Evolutionary conservation across 495 filamentous ascomycete species (phyloP).

Genomic region (Tuber brumale): DNA sequence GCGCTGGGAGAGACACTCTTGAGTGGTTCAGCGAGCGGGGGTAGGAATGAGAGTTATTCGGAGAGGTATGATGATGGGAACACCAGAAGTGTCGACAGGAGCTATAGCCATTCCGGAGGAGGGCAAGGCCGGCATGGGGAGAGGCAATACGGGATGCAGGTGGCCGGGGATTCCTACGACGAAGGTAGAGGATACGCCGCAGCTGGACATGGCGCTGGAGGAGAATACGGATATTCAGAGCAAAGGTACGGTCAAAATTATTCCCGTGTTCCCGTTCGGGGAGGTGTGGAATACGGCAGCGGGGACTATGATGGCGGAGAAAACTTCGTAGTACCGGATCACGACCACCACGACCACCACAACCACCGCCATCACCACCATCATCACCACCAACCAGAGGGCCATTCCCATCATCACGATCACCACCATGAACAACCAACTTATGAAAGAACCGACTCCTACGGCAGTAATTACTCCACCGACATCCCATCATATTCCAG

Average conservation of each 20-base stretch:
- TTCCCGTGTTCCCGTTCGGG: not conserved
- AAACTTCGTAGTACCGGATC: not conserved
- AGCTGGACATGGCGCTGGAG: not conserved
- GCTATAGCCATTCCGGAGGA: not conserved
- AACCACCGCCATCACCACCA: no score
- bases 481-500: not conserved
- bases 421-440: not conserved
- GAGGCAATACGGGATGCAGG: not conserved
- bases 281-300: not conserved
- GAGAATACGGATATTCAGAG: constrained; percentile 8
- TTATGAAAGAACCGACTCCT: not conserved
- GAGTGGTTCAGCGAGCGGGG: constrained; percentile 9
- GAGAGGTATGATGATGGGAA: constrained; percentile 8
- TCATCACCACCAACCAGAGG: not conserved
- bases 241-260: constrained; percentile 3
- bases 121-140: not conserved
- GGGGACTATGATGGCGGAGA: not conserved
- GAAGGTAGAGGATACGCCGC: constrained; percentile 4
- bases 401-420: not conserved
- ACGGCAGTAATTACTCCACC: not conserved
- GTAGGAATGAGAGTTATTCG: not conserved
- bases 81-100: not conserved
- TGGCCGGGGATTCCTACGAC: constrained; percentile 1
- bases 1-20: constrained; percentile 19
- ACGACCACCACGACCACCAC: not conserved